Evolutionary conservation across 1,284 basidiomycete species (phyloP).

Genomic region (Pulveroboletus sp.): DNA sequence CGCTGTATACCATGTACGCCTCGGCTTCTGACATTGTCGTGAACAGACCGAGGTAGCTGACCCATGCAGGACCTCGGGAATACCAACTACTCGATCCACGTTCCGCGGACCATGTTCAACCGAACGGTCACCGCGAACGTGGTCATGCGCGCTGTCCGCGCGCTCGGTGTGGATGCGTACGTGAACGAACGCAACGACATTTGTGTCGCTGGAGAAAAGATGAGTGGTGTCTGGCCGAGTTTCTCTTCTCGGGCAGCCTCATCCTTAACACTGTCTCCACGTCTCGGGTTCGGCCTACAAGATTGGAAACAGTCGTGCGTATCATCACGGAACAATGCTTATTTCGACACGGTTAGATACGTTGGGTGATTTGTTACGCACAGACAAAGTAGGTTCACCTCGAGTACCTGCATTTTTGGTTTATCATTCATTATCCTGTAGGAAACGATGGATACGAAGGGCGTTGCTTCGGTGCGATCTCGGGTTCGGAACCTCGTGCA

Average conservation of each 20-base stretch:
- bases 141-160: constrained; percentile 75
- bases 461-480: constrained; percentile 89
- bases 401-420: not conserved
- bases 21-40: not conserved
- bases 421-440: constrained; percentile 27
- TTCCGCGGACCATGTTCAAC: constrained; percentile 80
- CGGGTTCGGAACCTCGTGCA: constrained; percentile 83
- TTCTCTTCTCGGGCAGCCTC: not conserved
- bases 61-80: constrained; percentile 85
- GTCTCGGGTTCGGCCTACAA: constrained; percentile 98
- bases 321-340: constrained; percentile 99
- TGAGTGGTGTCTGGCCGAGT: constrained; percentile 43
- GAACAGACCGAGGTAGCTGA: not conserved
- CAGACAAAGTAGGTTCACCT: constrained; percentile 56
- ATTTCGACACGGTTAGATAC: constrained; percentile 75
- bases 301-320: constrained; percentile 86
- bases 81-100: constrained; percentile 94
- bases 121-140: constrained; percentile 77
- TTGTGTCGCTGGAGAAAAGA: constrained; percentile 81
- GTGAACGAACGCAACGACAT: constrained; percentile 94
- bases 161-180: constrained; percentile 67
- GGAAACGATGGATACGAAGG: constrained; percentile 72
- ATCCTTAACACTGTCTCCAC: constrained; percentile 38
- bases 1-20: constrained; percentile 90
- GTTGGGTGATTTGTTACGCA: constrained; percentile 70